Conservation (phyloP, 2,329 filamentous ascomycete genomes). For the Colletotrichum somersetense region DNA sequence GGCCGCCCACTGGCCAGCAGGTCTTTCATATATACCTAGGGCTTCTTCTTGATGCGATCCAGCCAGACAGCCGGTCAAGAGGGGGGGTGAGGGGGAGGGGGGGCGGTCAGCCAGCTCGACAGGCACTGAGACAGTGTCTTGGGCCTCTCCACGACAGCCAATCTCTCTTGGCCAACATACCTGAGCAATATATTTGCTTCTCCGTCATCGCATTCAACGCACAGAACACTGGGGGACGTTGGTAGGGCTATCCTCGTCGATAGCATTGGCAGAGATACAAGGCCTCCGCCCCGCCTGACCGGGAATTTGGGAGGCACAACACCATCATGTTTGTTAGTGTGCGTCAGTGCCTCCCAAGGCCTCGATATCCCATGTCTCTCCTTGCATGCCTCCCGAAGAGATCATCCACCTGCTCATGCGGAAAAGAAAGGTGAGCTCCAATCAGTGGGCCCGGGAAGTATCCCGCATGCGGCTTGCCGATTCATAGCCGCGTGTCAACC, state of each 20-base stretch:
- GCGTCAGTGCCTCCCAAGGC: conserved; percentile 37
- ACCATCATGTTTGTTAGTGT: conserved; percentile 38
- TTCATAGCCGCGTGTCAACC: conserved; percentile 40
- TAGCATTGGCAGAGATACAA: conserved; percentile 24
- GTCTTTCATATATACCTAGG: conserved; percentile 34
- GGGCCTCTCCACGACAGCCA: conserved; percentile 31
- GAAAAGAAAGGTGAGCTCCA: conserved; percentile 37
- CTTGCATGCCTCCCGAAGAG: conserved; percentile 40
- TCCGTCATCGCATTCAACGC: conserved; percentile 32
- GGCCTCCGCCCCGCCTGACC: conserved; percentile 33
- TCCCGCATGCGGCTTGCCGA: conserved; percentile 26
- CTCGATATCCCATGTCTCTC: conserved; percentile 31
- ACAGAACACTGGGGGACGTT: conserved; percentile 20
- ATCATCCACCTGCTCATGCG: conserved; percentile 35
- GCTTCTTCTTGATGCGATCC: conserved; percentile 1
- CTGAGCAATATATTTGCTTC: conserved; percentile 29
- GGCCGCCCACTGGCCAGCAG: conserved; percentile 21
- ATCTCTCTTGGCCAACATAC: conserved; percentile 37
- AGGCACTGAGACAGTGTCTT: conserved; percentile 39
- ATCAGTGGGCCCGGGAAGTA: conserved; percentile 23
- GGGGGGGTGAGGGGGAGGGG: conserved; percentile 24
- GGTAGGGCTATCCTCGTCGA: conserved; percentile 40
- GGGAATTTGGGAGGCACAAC: conserved; percentile 38
- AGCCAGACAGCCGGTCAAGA: conserved; percentile 30
- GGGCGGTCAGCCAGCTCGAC: conserved; percentile 38